Conservation (phyloP, 2,329 filamentous ascomycete species). For the Epichloe festucae region DNA sequence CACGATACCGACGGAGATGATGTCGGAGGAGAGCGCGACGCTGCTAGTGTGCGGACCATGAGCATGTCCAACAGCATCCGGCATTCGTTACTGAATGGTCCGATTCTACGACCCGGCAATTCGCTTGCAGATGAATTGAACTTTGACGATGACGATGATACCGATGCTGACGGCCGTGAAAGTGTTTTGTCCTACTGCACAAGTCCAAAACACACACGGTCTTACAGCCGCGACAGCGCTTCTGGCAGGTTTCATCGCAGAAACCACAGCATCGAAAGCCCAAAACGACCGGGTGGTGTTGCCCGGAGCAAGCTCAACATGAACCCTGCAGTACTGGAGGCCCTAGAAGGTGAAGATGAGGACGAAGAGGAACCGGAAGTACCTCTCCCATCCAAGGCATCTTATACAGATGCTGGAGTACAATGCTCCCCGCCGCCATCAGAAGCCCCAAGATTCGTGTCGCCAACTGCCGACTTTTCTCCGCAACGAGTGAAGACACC, state of each 20-base stretch:
- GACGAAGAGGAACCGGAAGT: constrained; percentile 30
- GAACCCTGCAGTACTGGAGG: constrained; percentile 42
- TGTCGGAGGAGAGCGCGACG: constrained; percentile 52
- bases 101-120: constrained; percentile 48
- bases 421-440: constrained; percentile 78
- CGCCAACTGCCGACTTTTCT: constrained; percentile 27
- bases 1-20: constrained; percentile 50
- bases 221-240: constrained; percentile 44
- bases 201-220: constrained; percentile 35
- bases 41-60: constrained; percentile 56
- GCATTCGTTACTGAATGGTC: constrained; percentile 53
- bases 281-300: constrained; percentile 41
- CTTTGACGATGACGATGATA: constrained; percentile 62
- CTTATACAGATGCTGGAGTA: constrained; percentile 63
- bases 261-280: constrained; percentile 46
- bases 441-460: constrained; percentile 27
- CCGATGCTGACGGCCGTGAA: constrained; percentile 58
- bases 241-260: constrained; percentile 35
- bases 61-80: constrained; percentile 61
- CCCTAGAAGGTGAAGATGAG: constrained; percentile 41
- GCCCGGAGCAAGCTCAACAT: constrained; percentile 38
- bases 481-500: constrained; percentile 23
- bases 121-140: constrained; percentile 86
- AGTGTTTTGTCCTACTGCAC: constrained; percentile 40
- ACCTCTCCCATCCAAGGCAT: constrained; percentile 23